Conservation (phyloP, 768 basidiomycete genomes). For the Lenzites betulinus region DNA sequence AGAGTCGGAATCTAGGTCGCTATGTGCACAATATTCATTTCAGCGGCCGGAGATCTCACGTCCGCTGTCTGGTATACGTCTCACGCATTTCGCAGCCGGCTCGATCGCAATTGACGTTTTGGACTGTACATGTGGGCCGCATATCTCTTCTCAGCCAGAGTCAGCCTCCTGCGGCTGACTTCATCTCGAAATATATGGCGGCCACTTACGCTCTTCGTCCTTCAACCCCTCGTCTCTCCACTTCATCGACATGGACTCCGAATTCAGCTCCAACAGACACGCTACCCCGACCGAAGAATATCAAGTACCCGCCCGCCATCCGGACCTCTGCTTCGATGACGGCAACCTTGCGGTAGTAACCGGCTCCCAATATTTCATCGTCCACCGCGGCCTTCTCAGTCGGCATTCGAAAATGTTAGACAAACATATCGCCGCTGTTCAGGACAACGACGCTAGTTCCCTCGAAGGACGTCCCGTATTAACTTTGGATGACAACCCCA, state of each 20-base stretch:
- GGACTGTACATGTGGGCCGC: no score
- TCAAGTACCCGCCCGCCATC: constrained; percentile 28
- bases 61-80: no score
- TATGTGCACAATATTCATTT: no score
- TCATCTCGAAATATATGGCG: no score
- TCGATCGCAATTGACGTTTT: no score
- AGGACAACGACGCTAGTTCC: constrained; percentile 18
- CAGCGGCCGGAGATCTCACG: no score
- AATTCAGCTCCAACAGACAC: constrained; percentile 35
- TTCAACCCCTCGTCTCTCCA: no score
- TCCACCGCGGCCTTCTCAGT: constrained; percentile 65
- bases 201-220: no score
- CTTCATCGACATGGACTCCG: constrained; percentile 15
- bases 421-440: constrained; percentile 37
- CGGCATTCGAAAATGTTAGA: constrained; percentile 61
- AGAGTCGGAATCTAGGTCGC: no score
- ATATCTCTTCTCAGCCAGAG: not conserved
- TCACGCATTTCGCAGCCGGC: no score
- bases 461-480: constrained; percentile 64
- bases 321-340: constrained; percentile 60
- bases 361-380: constrained; percentile 60
- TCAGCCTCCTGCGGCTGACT: not conserved
- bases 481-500: constrained; percentile 53
- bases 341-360: constrained; percentile 69
- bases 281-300: constrained; percentile 17